Conservation (phyloP, 106 monocot species). For the Agapanthus africanus region DNA sequence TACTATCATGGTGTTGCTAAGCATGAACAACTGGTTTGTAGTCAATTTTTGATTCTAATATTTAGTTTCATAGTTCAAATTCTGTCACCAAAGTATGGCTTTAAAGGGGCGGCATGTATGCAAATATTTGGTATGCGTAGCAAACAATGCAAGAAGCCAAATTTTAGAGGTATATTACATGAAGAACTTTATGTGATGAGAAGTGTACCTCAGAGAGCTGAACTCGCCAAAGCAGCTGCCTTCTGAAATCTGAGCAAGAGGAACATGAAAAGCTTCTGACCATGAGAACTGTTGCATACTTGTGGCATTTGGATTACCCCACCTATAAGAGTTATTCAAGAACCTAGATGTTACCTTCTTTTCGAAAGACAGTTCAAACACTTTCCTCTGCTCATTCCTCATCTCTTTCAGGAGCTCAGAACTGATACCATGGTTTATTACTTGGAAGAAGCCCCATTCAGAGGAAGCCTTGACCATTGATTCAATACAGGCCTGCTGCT, state of each 20-base stretch:
- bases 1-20: too few species aligned
- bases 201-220: conserved; percentile 44
- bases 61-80: too few species aligned
- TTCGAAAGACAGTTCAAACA: conserved; percentile 62
- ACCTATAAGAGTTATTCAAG: conserved; percentile 59
- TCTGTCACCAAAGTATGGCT: too few species aligned
- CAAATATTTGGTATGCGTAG: too few species aligned
- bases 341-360: conserved; percentile 37
- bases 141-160: too few species aligned
- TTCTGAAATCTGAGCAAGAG: conserved; percentile 44
- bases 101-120: too few species aligned
- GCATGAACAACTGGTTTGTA: too few species aligned
- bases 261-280: conserved; percentile 91
- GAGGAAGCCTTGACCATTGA: conserved; percentile 18
- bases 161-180: not conserved
- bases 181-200: not conserved
- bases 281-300: conserved; percentile 68
- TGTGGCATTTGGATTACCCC: conserved; percentile 69
- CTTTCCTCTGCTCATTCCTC: conserved; percentile 47
- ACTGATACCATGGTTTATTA: conserved; percentile 70
- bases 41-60: too few species aligned
- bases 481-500: conserved; percentile 5
- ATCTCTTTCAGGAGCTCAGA: conserved; percentile 46
- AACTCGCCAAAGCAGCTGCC: conserved; percentile 32
- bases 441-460: conserved; percentile 68